These are phyloP conservation scores for Suhomyces vadensis DNA, from an alignment of 805 yeast genomes.

Conservation along the genomic window DNA sequence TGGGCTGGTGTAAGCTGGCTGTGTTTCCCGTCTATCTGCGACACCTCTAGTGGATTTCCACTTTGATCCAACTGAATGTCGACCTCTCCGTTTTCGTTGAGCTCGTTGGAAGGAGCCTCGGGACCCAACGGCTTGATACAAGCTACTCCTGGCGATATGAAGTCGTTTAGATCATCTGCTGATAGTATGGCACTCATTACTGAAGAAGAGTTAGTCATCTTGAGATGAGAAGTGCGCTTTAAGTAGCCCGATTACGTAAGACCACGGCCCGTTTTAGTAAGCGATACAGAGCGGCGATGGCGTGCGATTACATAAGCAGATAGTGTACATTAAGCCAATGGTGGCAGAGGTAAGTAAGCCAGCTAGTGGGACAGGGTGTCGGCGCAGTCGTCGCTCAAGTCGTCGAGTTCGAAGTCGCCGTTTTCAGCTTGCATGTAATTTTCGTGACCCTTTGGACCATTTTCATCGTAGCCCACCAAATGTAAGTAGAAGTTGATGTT, in stretches of 20 bases:
- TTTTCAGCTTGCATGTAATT: slow-evolving; percentile 8
- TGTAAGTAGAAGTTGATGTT: slow-evolving; percentile 58
- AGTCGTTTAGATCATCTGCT: slow-evolving; percentile 90
- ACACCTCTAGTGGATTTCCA: slow-evolving; percentile 69
- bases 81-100: slow-evolving; percentile 31
- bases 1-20: slow-evolving; percentile 72
- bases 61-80: slow-evolving; percentile 61
- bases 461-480: slow-evolving; percentile 43
- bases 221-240: neutral
- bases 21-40: slow-evolving; percentile 54
- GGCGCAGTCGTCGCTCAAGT: slow-evolving; percentile 1
- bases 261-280: too few relatives aligned
- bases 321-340: too few relatives aligned
- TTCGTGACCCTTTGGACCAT: slow-evolving; percentile 30
- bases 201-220: neutral
- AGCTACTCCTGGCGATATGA: slow-evolving; percentile 90
- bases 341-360: too few relatives aligned
- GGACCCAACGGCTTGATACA: slow-evolving; percentile 80
- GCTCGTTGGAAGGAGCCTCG: slow-evolving; percentile 24
- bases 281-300: too few relatives aligned
- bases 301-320: too few relatives aligned
- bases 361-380: too few relatives aligned
- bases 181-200: slow-evolving; percentile 86
- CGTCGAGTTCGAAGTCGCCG: slow-evolving; percentile 37
- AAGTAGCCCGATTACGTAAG: too few relatives aligned